Evolutionary conservation across 1,284 basidiomycete genomes (phyloP), one percentile per base, ranked within the genome.

Genomic region (Pholiota adiposa): DNA sequence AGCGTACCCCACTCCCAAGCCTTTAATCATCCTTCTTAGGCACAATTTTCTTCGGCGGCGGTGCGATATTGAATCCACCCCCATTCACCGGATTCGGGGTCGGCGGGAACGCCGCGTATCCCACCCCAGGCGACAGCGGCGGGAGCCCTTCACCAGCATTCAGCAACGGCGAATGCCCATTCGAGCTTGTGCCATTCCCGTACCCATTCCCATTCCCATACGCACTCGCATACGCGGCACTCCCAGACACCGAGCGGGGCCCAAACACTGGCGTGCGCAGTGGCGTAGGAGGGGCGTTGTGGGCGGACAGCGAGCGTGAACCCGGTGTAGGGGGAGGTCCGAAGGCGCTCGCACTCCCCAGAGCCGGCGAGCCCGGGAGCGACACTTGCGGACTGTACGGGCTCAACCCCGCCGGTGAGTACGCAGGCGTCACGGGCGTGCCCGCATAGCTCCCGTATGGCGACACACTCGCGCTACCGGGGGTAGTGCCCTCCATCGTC

Each of bases 401-500:
- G 25, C 41, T 46, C 14, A 54, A 18, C 18, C 41, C 53, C 29
- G 38, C 33, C 5, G 48, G 46, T 34, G 64, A 54, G 51, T 59
- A 65, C 21, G 56, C 58, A 4, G 57, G 62, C 4, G 59, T 48
- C 11, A 63, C 63, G 0, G 67, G 64, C 23, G 65, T 65, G 19
- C 54, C 53, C 1, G 56, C 51, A 29, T 67, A 67, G 48, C 61
- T 64, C 14, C 57, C 52, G 51, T 66, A 68, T 0, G 63, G 63
- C 27, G 63, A 63, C 0, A 55, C 54, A 31, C 34, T 40, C 6
- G 34, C n/a, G 29, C 65, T 41, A 38, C 70, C 69, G 14, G 60
- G 59, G 4, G 34, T 12, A 2, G 46, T 52, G 34, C 70, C 72
- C 29, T 74, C 73, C 63, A 72, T 63, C 27, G 71, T 71, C 73